Base-by-base conservation (phyloP, 2,329 filamentous ascomycete genomes). In the Sarocladium oryzae region DNA sequence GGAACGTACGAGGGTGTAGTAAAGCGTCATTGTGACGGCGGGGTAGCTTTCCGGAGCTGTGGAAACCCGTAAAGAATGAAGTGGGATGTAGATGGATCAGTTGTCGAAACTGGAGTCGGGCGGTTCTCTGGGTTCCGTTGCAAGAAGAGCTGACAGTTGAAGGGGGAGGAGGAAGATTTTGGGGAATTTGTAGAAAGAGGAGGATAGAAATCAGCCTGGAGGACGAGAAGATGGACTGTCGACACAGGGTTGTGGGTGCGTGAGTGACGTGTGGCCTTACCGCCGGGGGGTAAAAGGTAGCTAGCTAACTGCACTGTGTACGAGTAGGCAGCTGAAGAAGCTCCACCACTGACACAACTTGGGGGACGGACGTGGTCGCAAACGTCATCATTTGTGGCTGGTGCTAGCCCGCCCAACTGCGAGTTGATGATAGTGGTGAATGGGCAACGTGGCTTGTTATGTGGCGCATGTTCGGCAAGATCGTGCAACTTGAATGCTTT, bases 1-100 rank as follows among this genome's bases (percentile, higher is more conserved):
- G n/a, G n/a, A 49, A 63, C 73, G 50, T 66, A 78, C 76, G 56
- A 79, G 67, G 53, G 71, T 76, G 68, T 78, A 79, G 70, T 79
- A 79, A 64, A 79, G 76, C 66, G 76, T 79, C 76, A 79, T 79
- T 51, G 63, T 76, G 68, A 63, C 61, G 56, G 58, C 45, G 56
- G 54, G 53, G 52, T 46, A 50, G 51, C 50, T 46, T 41, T 36
- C 26, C 16, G 10, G n/a, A 28, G 23, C 37, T 41, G 5, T 8
- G 9, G 9, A 16, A 16, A 37, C 9, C 35, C 6, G 35, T 10
- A 37, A n/a, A 37, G 35, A 10, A n/a, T n/a, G n/a, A n/a, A n/a
- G n/a, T n/a, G n/a, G n/a, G n/a, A n/a, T n/a, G n/a, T n/a, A n/a
- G n/a, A n/a, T n/a, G n/a, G n/a, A n/a, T n/a, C n/a, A n/a, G n/a